Conservation (phyloP, 129 eudicot genomes). For the Helichrysum umbraculigerum region DNA sequence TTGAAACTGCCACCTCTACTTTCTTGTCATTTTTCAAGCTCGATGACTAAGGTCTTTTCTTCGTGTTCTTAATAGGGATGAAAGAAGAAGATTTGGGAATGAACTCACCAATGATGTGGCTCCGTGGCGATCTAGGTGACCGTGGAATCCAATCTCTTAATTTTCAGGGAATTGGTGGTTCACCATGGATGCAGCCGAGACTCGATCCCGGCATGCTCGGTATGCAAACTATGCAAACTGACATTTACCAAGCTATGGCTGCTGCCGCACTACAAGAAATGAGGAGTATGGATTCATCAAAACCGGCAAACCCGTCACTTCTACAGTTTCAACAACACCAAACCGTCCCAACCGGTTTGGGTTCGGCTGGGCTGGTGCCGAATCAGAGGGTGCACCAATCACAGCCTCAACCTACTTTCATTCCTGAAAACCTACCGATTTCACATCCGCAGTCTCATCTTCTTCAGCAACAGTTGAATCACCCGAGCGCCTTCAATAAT, state of each 20-base stretch:
- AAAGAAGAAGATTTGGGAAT: slow-evolving; percentile 50
- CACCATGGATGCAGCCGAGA: slow-evolving; percentile 87
- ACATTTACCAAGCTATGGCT: slow-evolving; percentile 81
- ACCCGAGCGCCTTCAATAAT: slow-evolving; percentile 43
- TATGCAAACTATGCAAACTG: slow-evolving; percentile 62
- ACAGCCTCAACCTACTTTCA: slow-evolving; percentile 40
- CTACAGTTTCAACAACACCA: slow-evolving; percentile 74
- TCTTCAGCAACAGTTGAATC: slow-evolving; percentile 53
- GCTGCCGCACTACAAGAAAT: slow-evolving; percentile 72
- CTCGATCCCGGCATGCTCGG: slow-evolving; percentile 66
- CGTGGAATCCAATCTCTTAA: slow-evolving; percentile 62
- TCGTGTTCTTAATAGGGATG: slow-evolving; percentile 44
- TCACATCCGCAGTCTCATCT: slow-evolving; percentile 36
- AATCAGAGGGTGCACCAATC: slow-evolving; percentile 57
- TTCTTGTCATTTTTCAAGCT: neutral
- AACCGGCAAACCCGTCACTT: slow-evolving; percentile 40
- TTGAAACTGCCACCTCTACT: neutral
- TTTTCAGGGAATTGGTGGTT: slow-evolving; percentile 69
- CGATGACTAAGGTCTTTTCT: neutral
- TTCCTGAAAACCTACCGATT: slow-evolving; percentile 32
- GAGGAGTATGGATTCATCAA: slow-evolving; percentile 63
- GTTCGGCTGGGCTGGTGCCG: slow-evolving; percentile 45
- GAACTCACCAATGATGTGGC: slow-evolving; percentile 75
- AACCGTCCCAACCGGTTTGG: slow-evolving; percentile 35
- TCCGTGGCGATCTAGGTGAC: slow-evolving; percentile 34